Evolutionary conservation across 108 stramenopile species (phyloP).

Genomic region (Cyclostephanos invisitatus): DNA sequence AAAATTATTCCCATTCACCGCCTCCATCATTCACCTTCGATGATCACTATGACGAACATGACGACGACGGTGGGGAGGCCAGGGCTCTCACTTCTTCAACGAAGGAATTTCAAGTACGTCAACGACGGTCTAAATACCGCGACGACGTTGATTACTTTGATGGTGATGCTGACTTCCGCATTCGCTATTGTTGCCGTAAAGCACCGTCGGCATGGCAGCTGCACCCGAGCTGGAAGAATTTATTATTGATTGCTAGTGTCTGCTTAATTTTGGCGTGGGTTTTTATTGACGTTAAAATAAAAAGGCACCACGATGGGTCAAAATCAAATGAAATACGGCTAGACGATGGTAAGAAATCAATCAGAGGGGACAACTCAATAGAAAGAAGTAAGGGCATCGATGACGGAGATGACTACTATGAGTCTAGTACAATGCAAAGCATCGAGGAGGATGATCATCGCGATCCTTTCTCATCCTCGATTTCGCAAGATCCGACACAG

Average conservation of each 20-base stretch:
- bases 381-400: conserved; percentile 12
- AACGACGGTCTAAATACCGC: conserved; percentile 10
- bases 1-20: neutral
- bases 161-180: conserved; percentile 6
- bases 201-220: neutral
- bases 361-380: conserved; percentile 16
- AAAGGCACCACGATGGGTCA: conserved; percentile 27
- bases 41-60: neutral
- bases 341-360: conserved; percentile 7
- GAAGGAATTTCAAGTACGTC: neutral
- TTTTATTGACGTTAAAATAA: conserved; percentile 22
- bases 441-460: conserved; percentile 28
- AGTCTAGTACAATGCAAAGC: neutral
- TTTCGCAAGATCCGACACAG: neutral
- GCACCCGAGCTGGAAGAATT: conserved; percentile 27
- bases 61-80: conserved; percentile 8
- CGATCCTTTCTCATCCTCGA: conserved; percentile 19
- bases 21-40: neutral
- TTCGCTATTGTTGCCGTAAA: conserved; percentile 8
- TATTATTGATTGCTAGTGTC: conserved; percentile 19
- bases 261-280: conserved; percentile 35
- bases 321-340: neutral
- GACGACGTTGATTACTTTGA: conserved; percentile 37
- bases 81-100: conserved; percentile 7
- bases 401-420: conserved; percentile 39